These are phyloP conservation scores for Tolypocladium guangdongense DNA, from an alignment of 2,329 filamentous ascomycete species.

Conservation along the genomic window DNA sequence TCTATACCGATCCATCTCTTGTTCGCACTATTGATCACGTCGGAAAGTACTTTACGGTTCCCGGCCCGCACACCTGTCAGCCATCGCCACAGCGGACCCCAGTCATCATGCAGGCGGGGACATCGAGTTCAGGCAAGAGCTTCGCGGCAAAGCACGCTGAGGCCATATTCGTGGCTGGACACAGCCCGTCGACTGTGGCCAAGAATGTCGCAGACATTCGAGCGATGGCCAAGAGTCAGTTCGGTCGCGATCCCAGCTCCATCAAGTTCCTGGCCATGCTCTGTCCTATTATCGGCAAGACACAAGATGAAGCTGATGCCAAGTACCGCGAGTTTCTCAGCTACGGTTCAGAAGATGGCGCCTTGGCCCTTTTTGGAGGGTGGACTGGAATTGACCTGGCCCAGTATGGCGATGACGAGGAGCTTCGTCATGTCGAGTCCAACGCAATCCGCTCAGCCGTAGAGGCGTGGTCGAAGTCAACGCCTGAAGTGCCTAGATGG, in stretches of 20 bases:
- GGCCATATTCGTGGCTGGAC: slow-evolving; percentile 50
- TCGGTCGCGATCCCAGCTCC: slow-evolving; percentile 38
- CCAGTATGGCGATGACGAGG: slow-evolving; percentile 51
- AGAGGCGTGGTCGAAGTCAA: slow-evolving; percentile 31
- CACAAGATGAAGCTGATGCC: slow-evolving; percentile 43
- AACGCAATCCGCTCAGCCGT: slow-evolving; percentile 47
- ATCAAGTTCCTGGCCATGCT: slow-evolving; percentile 53
- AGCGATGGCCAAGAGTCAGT: slow-evolving; percentile 32
- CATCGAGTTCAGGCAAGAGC: slow-evolving; percentile 45
- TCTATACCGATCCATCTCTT: slow-evolving; percentile 32
- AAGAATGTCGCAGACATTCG: slow-evolving; percentile 48
- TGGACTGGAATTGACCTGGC: slow-evolving; percentile 57
- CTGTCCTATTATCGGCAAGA: slow-evolving; percentile 47
- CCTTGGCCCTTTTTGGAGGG: slow-evolving; percentile 52
- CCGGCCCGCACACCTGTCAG: slow-evolving; percentile 49
- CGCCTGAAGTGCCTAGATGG: slow-evolving; percentile 20
- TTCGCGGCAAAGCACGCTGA: slow-evolving; percentile 57
- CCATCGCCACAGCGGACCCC: slow-evolving; percentile 54
- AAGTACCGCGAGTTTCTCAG: slow-evolving; percentile 40
- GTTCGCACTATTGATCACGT: slow-evolving; percentile 52
- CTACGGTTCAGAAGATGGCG: slow-evolving; percentile 50
- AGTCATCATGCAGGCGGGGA: slow-evolving; percentile 53
- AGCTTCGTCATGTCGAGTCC: slow-evolving; percentile 48
- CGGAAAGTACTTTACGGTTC: slow-evolving; percentile 47
- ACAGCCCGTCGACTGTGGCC: slow-evolving; percentile 42